Percentiles rank a stretch among this genome's conserved stretches.
These are phyloP conservation scores for Penicillium hesseltinei DNA, from an alignment of 2,329 filamentous ascomycete species.

Conservation along the genomic window DNA sequence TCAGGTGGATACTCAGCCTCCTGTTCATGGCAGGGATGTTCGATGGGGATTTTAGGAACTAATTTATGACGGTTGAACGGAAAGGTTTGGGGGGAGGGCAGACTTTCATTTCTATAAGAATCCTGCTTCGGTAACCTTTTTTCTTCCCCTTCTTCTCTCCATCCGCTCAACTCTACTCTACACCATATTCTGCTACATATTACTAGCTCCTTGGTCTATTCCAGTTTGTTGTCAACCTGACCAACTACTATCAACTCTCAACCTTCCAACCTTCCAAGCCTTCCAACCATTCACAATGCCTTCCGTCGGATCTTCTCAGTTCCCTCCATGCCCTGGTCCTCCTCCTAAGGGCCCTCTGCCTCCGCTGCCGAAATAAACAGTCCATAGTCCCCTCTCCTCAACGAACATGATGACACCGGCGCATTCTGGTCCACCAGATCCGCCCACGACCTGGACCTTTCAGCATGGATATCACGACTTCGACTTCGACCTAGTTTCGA, in stretches of 20 bases:
- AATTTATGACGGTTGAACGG: slow-evolving; percentile 13
- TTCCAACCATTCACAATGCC: slow-evolving; percentile 29
- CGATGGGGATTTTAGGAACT: slow-evolving; percentile 14
- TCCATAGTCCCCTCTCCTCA: slow-evolving; percentile 17
- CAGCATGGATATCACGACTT: slow-evolving; percentile 36
- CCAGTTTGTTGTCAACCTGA: not conserved
- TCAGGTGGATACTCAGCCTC: slow-evolving; percentile 30
- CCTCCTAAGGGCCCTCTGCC: slow-evolving; percentile 41
- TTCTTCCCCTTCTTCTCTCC: not conserved
- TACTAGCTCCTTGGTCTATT: slow-evolving; percentile 1
- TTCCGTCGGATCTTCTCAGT: slow-evolving; percentile 38
- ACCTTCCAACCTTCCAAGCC: slow-evolving; percentile 1
- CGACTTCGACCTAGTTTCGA: slow-evolving; percentile 26
- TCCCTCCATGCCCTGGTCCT: slow-evolving; percentile 41
- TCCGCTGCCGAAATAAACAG: slow-evolving; percentile 39
- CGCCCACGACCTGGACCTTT: slow-evolving; percentile 26
- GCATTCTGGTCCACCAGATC: slow-evolving; percentile 22
- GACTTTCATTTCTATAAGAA: slow-evolving; percentile 9
- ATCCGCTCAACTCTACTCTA: not conserved
- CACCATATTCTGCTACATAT: not conserved
- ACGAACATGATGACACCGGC: slow-evolving; percentile 36
- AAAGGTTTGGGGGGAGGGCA: slow-evolving; percentile 3
- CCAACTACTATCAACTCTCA: slow-evolving; percentile 8
- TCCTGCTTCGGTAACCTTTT: slow-evolving; percentile 2
- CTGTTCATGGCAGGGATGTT: slow-evolving; percentile 31